Evolutionary conservation across 768 basidiomycete species (phyloP), one percentile per base, ranked within the genome.

Genomic region (Pseudohyphozyma bogoriensis): DNA sequence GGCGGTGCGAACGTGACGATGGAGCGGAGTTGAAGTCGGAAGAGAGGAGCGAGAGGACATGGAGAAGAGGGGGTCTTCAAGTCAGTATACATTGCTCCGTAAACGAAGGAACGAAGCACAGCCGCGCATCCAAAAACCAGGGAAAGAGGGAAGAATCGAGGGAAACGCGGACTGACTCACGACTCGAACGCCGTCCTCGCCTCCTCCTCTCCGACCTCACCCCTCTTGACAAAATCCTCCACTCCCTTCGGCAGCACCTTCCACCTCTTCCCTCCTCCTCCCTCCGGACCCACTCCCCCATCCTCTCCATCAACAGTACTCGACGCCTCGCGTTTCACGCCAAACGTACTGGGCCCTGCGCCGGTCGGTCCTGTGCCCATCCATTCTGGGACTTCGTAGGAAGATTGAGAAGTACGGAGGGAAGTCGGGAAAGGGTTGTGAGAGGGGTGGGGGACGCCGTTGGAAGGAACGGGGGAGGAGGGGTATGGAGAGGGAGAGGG

Each of bases 171-270:
- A n/a, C 31, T 11, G 35, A 54, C 59, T 53, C 52, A 65, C 59
- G 53, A 51, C 1, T 65, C 64, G 29, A 55, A 65, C 56, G 59
- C 60, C 52, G 58, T 58, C 42, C 28, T 26, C 47, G 64, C 64
- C 39, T 65, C 64, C 22, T 65, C 64, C 36, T 60, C 64, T 8
- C 39, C 51, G 11, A 65, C 55, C 56, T 58, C 42, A 24, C 64
- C 64, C 18, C 64, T 46, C 32, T 56, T 40, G 44, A 65, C 58
- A 57, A 65, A 65, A 50, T 65, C 64, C 42, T 33, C 44, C 51
- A 35, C 50, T 13, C 22, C 49, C 13, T 6, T 45, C 63, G 29
- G 59, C n/a, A n/a, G n/a, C n/a, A n/a, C 63, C 36, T 64, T 64
- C 59, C 56, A 61, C 31, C 64, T 24, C 42, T 65, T 65, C 52